These are phyloP conservation scores for Phlyctochytrium planicorne DNA, from an alignment of 192 early-diverging fungal genomes.

Conservation along the genomic window DNA sequence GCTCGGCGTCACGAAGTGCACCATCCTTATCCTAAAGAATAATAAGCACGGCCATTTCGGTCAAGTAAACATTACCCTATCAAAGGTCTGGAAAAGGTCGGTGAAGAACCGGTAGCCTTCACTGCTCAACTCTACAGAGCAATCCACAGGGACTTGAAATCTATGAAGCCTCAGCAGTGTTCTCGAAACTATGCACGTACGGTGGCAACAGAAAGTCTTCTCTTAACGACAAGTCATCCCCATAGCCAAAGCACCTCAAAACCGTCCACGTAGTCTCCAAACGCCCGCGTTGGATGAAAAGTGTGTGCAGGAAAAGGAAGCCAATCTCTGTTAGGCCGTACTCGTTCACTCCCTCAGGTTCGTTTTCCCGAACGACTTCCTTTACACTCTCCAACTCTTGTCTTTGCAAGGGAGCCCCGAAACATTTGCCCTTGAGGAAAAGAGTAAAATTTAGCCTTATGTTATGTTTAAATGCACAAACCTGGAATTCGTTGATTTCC, in stretches of 20 bases:
- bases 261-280: constrained; percentile 99
- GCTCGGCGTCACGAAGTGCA: constrained; percentile 81
- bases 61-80: constrained; percentile 57
- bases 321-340: constrained; percentile 88
- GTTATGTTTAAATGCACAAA: constrained; percentile 20
- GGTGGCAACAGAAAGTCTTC: constrained; percentile 88
- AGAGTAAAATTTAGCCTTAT: background rate
- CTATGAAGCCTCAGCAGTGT: constrained; percentile 35
- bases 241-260: constrained; percentile 92
- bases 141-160: constrained; percentile 84
- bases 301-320: constrained; percentile 90
- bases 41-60: background rate
- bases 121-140: constrained; percentile 91
- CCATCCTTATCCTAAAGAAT: constrained; percentile 87
- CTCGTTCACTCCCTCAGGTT: constrained; percentile 82
- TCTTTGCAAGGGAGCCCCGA: constrained; percentile 90
- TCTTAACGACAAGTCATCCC: constrained; percentile 86
- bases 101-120: constrained; percentile 94
- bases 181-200: constrained; percentile 37
- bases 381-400: constrained; percentile 97
- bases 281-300: constrained; percentile 96
- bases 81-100: constrained; percentile 90
- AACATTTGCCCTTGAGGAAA: constrained; percentile 67
- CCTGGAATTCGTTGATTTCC: constrained; percentile 97
- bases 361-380: constrained; percentile 86